Evolutionary conservation across 352 stramenopile genomes (phyloP).

Genomic region (Bremia lactucae): DNA sequence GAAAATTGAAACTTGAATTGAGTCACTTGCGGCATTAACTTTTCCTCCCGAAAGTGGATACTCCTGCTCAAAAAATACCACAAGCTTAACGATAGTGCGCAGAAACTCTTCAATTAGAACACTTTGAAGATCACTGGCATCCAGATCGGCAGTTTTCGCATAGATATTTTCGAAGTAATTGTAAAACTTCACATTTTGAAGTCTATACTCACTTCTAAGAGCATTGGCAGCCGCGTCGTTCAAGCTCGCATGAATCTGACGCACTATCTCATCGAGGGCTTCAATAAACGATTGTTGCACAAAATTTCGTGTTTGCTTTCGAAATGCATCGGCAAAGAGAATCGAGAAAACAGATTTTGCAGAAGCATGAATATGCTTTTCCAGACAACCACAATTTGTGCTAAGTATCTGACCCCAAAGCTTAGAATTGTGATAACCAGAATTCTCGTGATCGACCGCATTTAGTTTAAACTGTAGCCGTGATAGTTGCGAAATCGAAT

Average conservation of each 20-base stretch:
- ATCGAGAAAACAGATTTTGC: slow-evolving; percentile 43
- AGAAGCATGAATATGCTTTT: slow-evolving; percentile 3
- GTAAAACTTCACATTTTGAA: slow-evolving; percentile 59
- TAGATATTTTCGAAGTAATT: slow-evolving; percentile 69
- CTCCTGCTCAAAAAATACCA: slow-evolving; percentile 63
- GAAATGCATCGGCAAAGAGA: slow-evolving; percentile 53
- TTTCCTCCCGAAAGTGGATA: slow-evolving; percentile 23
- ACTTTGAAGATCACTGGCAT: slow-evolving; percentile 64
- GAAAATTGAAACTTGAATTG: slow-evolving; percentile 19
- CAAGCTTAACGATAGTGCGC: slow-evolving; percentile 55
- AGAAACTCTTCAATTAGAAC: slow-evolving; percentile 72
- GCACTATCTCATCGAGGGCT: slow-evolving; percentile 61
- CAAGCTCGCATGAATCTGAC: slow-evolving; percentile 36
- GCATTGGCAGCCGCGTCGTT: slow-evolving; percentile 14
- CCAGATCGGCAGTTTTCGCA: slow-evolving; percentile 42
- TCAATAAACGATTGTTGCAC: slow-evolving; percentile 69
- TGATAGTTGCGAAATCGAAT: slow-evolving; percentile 46
- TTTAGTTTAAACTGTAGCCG: slow-evolving; percentile 48
- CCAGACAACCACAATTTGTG: slow-evolving; percentile 1
- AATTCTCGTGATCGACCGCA: slow-evolving; percentile 24
- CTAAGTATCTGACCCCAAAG: slow-evolving; percentile 25
- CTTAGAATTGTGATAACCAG: slow-evolving; percentile 20
- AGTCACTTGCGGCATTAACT: background rate
- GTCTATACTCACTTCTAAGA: slow-evolving; percentile 15
- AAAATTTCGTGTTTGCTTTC: slow-evolving; percentile 51